Conservation (phyloP, 257 asterid species). For the Nicotiana attenuata region DNA sequence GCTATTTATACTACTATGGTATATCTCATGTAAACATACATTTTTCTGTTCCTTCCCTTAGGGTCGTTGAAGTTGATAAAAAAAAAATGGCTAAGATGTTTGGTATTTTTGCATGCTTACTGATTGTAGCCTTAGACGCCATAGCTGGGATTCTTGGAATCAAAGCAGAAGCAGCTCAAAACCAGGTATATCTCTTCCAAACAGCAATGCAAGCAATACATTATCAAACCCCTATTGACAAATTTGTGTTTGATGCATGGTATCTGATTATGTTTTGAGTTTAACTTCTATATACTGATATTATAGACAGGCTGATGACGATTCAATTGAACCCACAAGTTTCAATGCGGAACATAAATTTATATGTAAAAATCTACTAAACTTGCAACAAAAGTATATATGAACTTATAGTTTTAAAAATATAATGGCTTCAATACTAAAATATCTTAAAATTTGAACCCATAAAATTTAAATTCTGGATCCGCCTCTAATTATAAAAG, state of each 20-base stretch:
- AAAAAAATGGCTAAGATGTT: conserved; percentile 44
- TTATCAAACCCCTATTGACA: neutral
- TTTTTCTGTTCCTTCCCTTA: neutral
- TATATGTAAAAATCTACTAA: no score
- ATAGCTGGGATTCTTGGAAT: conserved; percentile 69
- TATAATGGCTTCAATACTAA: no score
- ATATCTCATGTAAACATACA: neutral
- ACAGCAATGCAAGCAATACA: neutral
- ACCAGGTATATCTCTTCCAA: conserved; percentile 36
- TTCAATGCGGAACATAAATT: no score
- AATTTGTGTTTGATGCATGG: neutral
- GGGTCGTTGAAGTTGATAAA: neutral
- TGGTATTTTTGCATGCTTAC: conserved; percentile 54
- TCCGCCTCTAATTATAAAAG: no score
- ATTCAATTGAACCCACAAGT: no score
- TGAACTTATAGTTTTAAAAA: no score
- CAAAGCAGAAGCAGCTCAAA: conserved; percentile 79
- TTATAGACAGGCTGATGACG: no score
- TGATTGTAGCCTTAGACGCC: conserved; percentile 66
- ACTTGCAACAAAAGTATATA: no score
- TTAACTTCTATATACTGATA: neutral
- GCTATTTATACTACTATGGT: neutral
- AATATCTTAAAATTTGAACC: no score
- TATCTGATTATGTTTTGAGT: neutral
- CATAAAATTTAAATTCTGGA: no score